phyloP scores from a whole-genome alignment of 2,329 filamentous ascomycete species.

The Nemania sp. region DNA sequence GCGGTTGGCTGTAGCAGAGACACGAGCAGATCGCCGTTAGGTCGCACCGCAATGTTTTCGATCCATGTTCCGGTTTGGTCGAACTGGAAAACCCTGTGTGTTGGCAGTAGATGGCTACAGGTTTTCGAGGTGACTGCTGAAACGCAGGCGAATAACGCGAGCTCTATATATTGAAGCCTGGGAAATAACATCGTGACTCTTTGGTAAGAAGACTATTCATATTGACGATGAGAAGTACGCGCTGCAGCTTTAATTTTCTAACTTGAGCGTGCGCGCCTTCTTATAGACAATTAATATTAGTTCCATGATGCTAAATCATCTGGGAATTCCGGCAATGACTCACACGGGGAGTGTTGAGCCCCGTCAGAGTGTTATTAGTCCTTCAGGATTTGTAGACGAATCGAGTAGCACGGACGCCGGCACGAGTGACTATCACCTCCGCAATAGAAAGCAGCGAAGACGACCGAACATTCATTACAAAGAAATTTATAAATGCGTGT shows the following conservation, averaged over 20 bases:
- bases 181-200: not conserved
- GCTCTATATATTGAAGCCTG: not conserved
- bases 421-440: no score
- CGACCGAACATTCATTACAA: no score
- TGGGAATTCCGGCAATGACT: not conserved
- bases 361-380: not conserved
- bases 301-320: not conserved
- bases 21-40: conserved; percentile 40
- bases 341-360: not conserved
- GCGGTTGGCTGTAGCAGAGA: conserved; percentile 38
- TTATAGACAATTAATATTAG: no score
- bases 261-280: no score
- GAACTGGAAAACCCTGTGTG: conserved; percentile 33
- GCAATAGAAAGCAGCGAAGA: no score
- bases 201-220: not conserved
- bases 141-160: not conserved
- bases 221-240: not conserved
- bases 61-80: conserved; percentile 32
- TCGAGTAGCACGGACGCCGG: no score
- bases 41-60: conserved; percentile 43
- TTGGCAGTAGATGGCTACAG: conserved; percentile 12
- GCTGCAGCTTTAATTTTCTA: not conserved
- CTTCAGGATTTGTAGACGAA: not conserved
- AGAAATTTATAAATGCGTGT: no score
- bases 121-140: not conserved